Evolutionary conservation across 2,329 filamentous ascomycete genomes (phyloP), one percentile per base, ranked within the genome.

Genomic region (Pseudogymnoascus sp.): DNA sequence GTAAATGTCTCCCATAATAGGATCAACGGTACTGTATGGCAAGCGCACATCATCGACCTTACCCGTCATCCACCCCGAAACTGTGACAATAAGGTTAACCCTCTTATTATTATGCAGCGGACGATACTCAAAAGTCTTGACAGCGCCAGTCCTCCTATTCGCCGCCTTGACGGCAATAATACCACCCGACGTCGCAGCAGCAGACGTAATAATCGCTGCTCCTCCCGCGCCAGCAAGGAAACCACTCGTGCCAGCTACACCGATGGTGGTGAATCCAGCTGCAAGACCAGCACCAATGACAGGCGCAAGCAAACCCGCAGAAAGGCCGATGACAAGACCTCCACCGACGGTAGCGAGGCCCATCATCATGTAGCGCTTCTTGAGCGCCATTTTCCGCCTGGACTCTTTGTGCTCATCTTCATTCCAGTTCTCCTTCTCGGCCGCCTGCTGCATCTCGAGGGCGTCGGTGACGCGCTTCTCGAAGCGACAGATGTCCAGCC

Each of bases 1-100:
- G 77, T 99, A 99, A 13, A 99, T 87, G 72, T 99, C 94, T 10
- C 94, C 94, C 94, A 99, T 99, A 66, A 97, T 85, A 0, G 95
- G 91, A 74, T 99, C 92, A 5, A 99, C 89, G 0, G 95, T 99
- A 77, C 92, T 97, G 75, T 90, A 99, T 6, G 94, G 94, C 70
- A 99, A 77, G 64, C 94, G 90, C 59, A 99, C 92, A 74, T 99
- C 94, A 76, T 99, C 94, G 61, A 96, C 87, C 72, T 96, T 97
- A 70, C 95, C 94, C 41, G 91, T 97, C 89, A 99, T 95, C 94
- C 94, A 99, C 3, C 94, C 94, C 0, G 93, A 92, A 31, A 99
- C 85, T 0, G 94, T 97, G 39, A 99, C 86, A 66, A 99, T 94
- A 31, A 99, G 82, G 69, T 99, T 97, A 39, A 97, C 90, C 63